Base-by-base conservation (phyloP, 257 asterid species). In the Fraxinus quadrangulata region DNA sequence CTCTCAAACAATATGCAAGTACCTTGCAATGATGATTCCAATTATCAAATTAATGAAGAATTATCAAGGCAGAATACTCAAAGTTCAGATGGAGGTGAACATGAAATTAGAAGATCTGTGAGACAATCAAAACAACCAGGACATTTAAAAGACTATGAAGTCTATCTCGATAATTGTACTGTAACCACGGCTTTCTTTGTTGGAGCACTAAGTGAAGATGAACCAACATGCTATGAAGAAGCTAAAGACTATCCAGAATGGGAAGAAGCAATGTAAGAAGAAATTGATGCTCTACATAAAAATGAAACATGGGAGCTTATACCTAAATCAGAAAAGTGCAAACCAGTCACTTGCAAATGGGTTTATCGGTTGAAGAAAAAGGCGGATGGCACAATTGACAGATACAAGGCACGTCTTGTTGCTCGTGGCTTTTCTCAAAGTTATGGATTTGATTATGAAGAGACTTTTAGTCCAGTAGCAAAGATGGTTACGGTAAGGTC, bases 361-460 rank as follows among this genome's bases (percentile, higher is more conserved):
- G 76, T 83, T 17, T 83, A 47, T 19, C 6, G 34, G 0, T 51
- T 83, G 17, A 80, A 80, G 71, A 39, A 75, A 16, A 6, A 61
- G 72, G 1, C 6, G 0, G 45, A 71, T 5, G 72, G 76, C 0
- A 6, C 39, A 0, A 40, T 61, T 16, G 72, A 30, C 69, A 2
- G 17, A n/a, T 74, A 2, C 11, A 77, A 77, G 63, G 67, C 77
- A 3, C 23, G 78, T 0, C 59, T 74, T 0, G 68, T 82, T 28
- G 80, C 80, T 3, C 26, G 67, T 10, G 73, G 71, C 0, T 82
- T 83, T 17, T 79, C 84, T 67, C 80, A 80, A 59, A 28, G 37
- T 4, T 80, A 77, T 63, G 80, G 84, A 17, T 0, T 19, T n/a
- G 74, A 79, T 13, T 76, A 72, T 59, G 77, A 77, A 45, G 76